These are phyloP conservation scores for Acanthamoeba culbertsoni DNA, from an alignment of 208 protist genomes.

Conservation along the genomic window DNA sequence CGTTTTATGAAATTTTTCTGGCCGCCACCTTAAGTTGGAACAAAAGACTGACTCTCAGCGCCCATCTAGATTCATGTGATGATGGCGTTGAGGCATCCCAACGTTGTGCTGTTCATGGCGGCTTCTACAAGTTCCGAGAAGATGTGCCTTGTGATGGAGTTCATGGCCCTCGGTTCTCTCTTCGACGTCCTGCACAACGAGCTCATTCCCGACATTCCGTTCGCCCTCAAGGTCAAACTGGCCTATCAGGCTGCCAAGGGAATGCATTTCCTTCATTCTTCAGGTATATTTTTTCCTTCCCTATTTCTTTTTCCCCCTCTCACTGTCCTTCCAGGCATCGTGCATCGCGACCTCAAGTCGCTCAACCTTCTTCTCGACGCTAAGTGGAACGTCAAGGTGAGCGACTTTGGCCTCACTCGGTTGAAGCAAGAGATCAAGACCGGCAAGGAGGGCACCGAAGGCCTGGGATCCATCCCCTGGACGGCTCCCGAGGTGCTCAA, in stretches of 20 bases:
- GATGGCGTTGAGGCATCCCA: constrained; percentile 68
- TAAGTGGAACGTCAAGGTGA: constrained; percentile 53
- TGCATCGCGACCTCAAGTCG: constrained; percentile 28
- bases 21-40: not conserved
- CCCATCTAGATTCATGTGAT: constrained; percentile 64
- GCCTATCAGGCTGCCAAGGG: constrained; percentile 36
- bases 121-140: constrained; percentile 35
- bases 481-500: constrained; percentile 43
- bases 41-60: no score
- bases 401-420: constrained; percentile 45
- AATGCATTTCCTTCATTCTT: constrained; percentile 18
- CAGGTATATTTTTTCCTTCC: no score
- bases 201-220: not conserved
- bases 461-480: not conserved
- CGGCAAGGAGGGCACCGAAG: not conserved
- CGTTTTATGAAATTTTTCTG: not conserved
- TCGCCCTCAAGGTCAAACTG: not conserved
- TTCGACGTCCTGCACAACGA: constrained; percentile 26
- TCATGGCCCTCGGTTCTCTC: not conserved
- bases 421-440: constrained; percentile 45
- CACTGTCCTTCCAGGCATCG: no score
- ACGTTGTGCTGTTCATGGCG: constrained; percentile 78
- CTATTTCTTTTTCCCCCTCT: no score
- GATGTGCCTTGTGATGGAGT: constrained; percentile 56
- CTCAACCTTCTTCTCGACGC: constrained; percentile 40